A percentile compares a stretch with the other conserved stretches of the same genome.
Conservation (phyloP, 2,329 filamentous ascomycete genomes). For the Colletotrichum brevisporum region DNA sequence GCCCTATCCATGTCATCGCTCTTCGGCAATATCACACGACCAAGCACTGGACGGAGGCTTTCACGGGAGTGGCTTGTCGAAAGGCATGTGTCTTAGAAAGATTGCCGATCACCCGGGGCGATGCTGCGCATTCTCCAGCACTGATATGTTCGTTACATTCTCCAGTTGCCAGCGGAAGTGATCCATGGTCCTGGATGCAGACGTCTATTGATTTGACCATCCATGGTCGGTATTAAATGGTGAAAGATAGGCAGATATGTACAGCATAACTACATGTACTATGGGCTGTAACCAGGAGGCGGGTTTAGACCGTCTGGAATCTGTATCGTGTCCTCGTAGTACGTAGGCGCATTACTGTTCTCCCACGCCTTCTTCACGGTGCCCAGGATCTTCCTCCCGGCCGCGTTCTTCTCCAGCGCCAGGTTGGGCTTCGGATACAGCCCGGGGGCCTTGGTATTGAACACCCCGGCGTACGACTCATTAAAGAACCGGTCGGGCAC, state of each 20-base stretch:
- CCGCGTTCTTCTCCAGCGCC: constrained; percentile 46
- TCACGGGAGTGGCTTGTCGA: constrained; percentile 1
- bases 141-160: background rate
- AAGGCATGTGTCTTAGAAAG: background rate
- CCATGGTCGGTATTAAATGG: too few relatives aligned
- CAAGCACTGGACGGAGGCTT: background rate
- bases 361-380: constrained; percentile 56
- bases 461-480: constrained; percentile 65
- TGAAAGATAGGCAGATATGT: background rate
- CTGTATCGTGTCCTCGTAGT: constrained; percentile 58
- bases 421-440: constrained; percentile 59
- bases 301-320: constrained; percentile 59
- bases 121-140: background rate
- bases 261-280: background rate
- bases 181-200: too few relatives aligned
- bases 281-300: constrained; percentile 52
- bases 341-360: constrained; percentile 54
- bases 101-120: background rate
- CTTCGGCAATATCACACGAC: constrained; percentile 5
- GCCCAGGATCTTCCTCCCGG: constrained; percentile 53
- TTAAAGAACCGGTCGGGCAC: constrained; percentile 65
- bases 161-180: too few relatives aligned
- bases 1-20: background rate
- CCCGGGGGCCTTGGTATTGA: constrained; percentile 56
- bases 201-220: too few relatives aligned